Evolutionary conservation across 2,329 filamentous ascomycete species (phyloP).

Genomic region (Trichoderma koningii): DNA sequence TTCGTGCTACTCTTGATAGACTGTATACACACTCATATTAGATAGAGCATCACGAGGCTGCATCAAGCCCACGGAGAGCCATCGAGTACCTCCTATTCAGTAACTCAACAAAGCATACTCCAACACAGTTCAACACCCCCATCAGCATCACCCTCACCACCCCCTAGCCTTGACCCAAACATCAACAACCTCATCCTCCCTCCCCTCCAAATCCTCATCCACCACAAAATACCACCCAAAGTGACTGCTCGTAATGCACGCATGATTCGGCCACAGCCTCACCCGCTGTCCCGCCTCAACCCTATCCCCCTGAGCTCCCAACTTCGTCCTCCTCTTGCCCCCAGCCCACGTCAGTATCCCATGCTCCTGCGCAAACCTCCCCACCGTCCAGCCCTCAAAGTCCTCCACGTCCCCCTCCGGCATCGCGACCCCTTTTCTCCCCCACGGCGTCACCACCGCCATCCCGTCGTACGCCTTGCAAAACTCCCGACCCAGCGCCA

Average conservation of each 20-base stretch:
- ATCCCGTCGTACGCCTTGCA: conserved; percentile 72
- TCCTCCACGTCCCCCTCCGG: conserved; percentile 39
- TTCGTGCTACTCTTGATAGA: not conserved
- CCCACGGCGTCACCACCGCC: conserved; percentile 68
- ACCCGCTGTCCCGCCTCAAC: conserved; percentile 66
- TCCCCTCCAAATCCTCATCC: conserved; percentile 58
- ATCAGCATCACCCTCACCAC: conserved; percentile 29
- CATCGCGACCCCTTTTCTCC: conserved; percentile 30
- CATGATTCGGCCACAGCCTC: conserved; percentile 77
- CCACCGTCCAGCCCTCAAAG: conserved; percentile 65
- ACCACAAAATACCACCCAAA: conserved; percentile 75
- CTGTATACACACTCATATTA: not conserved
- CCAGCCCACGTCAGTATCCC: conserved; percentile 64
- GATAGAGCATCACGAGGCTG: not conserved
- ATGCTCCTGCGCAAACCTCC: conserved; percentile 76
- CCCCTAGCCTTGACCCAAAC: conserved; percentile 57
- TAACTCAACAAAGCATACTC: too few species aligned
- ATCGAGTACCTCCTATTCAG: too few species aligned
- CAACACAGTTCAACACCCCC: too few species aligned
- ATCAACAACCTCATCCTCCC: conserved; percentile 67
- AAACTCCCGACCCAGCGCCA: conserved; percentile 73
- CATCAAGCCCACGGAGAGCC: too few species aligned
- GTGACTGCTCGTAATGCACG: conserved; percentile 72
- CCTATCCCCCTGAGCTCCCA: conserved; percentile 34
- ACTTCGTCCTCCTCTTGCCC: conserved; percentile 29